A percentile compares a stretch with the other conserved stretches of the same genome.
Evolutionary conservation across 2,329 filamentous ascomycete species (phyloP).

Genomic region (Colletotrichum zoysiae): DNA sequence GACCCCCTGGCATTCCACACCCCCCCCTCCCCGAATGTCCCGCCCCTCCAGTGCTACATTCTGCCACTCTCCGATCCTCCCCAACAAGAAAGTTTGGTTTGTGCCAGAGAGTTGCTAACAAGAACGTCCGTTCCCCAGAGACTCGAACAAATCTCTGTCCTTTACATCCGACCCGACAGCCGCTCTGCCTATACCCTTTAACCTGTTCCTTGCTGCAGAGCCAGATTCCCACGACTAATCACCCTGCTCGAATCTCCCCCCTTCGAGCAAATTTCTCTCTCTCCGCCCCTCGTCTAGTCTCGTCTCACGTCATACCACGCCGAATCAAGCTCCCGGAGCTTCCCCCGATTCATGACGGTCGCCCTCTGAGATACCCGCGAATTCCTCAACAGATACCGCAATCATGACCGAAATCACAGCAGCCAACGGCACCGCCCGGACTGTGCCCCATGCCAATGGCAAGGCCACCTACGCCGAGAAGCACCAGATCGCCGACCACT

Average conservation of each 20-base stretch:
- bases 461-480: slow-evolving; percentile 80
- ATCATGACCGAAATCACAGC: slow-evolving; percentile 64
- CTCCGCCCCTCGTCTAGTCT: not conserved
- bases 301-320: slow-evolving; percentile 3
- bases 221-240: slow-evolving; percentile 34
- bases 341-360: slow-evolving; percentile 42
- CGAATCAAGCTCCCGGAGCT: slow-evolving; percentile 38
- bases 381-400: slow-evolving; percentile 40
- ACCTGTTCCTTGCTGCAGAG: slow-evolving; percentile 35
- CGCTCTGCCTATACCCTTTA: slow-evolving; percentile 38
- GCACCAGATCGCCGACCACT: slow-evolving; percentile 88
- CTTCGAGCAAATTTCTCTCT: slow-evolving; percentile 27
- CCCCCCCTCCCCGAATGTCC: slow-evolving; percentile 2
- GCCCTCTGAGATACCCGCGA: slow-evolving; percentile 41
- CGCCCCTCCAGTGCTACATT: slow-evolving; percentile 17
- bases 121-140: slow-evolving; percentile 24
- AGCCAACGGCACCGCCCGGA: slow-evolving; percentile 58
- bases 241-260: slow-evolving; percentile 37
- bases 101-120: slow-evolving; percentile 28
- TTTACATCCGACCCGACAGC: slow-evolving; percentile 30
- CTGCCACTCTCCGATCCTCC: not conserved
- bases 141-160: slow-evolving; percentile 39
- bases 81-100: slow-evolving; percentile 42
- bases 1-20: slow-evolving; percentile 33
- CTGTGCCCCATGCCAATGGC: slow-evolving; percentile 68